Conservation (phyloP, 345 rosid species). For the Syzygium aromaticum region DNA sequence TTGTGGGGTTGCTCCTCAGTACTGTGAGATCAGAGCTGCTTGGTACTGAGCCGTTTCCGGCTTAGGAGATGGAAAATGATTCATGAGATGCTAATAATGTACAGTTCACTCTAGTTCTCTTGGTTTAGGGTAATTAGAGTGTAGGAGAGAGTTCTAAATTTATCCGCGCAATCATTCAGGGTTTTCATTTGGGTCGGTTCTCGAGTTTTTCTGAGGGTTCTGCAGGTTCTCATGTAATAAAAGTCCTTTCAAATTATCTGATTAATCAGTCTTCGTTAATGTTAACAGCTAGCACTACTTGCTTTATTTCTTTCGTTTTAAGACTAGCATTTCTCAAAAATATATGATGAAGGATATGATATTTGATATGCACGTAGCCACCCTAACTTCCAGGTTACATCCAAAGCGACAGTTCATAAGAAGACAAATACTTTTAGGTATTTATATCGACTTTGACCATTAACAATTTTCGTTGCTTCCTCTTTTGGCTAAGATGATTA, state of each 20-base stretch:
- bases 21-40: constrained; percentile 4
- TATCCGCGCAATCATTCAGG: background rate
- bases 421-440: no score
- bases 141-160: background rate
- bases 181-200: background rate
- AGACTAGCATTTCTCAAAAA: background rate
- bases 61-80: background rate
- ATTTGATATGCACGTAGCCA: background rate
- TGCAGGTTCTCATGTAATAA: background rate
- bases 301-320: background rate
- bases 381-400: no score
- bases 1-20: constrained; percentile 2
- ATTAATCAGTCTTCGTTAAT: background rate
- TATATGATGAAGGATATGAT: background rate
- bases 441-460: no score
- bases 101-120: background rate
- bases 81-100: background rate
- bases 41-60: background rate
- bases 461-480: no score
- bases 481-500: no score
- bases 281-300: background rate
- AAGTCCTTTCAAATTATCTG: background rate
- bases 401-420: no score
- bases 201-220: background rate
- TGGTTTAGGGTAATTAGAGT: background rate